phyloP scores from a whole-genome alignment of 2,329 filamentous ascomycete species.

The Talaromyces sp. region DNA sequence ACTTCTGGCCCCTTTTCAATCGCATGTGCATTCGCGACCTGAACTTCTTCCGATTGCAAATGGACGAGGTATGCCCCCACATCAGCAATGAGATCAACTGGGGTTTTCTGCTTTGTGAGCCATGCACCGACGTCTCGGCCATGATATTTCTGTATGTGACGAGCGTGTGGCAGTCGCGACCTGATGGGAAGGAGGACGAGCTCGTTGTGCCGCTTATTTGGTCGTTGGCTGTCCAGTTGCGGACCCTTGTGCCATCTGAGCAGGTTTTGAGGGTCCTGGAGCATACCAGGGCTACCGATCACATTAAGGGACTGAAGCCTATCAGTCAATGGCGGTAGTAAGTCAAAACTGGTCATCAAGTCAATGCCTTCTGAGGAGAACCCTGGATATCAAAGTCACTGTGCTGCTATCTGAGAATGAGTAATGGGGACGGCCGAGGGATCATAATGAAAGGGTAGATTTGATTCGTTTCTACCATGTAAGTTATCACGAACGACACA shows the following conservation, averaged over 20 bases:
- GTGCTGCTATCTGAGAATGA: not conserved
- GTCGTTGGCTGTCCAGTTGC: not conserved
- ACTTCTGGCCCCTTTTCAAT: constrained; percentile 9
- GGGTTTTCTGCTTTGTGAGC: constrained; percentile 19
- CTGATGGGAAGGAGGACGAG: not conserved
- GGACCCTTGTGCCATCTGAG: not conserved
- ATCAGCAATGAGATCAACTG: constrained; percentile 21
- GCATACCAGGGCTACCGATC: not conserved
- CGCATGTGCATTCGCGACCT: not conserved
- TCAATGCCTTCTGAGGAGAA: not conserved
- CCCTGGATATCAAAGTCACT: not conserved
- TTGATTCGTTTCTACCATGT: not conserved
- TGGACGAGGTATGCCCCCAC: not conserved
- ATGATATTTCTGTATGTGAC: constrained; percentile 8
- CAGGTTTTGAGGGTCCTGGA: not conserved
- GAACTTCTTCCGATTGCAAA: not conserved
- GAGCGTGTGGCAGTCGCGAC: constrained; percentile 1
- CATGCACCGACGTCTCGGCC: constrained; percentile 8
- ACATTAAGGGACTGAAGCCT: not conserved
- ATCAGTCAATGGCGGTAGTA: not conserved
- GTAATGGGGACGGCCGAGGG: not conserved
- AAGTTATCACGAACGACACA: not conserved
- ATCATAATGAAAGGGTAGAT: not conserved
- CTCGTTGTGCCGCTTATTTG: not conserved
- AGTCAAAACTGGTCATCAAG: not conserved